phyloP scores from a whole-genome alignment of 805 yeast genomes.

The Tetrapisispora taiwanensis region DNA sequence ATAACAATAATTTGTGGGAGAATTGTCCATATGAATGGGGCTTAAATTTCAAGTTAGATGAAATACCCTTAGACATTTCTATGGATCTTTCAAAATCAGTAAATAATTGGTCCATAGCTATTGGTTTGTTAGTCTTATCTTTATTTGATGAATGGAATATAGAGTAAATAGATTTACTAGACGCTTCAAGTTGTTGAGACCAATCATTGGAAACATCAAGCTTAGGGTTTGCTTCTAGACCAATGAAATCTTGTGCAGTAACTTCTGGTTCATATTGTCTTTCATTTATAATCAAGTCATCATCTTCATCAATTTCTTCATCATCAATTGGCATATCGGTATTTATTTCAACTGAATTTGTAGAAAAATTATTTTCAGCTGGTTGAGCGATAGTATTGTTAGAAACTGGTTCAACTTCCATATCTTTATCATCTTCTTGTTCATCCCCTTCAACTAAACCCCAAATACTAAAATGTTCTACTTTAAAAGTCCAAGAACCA shows the following conservation, averaged over 20 bases:
- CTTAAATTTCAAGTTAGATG: constrained; percentile 2
- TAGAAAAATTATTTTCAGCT: background rate
- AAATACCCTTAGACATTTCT: constrained; percentile 20
- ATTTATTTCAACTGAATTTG: background rate
- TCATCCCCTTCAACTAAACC: constrained; percentile 67
- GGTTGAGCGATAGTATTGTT: too few species aligned
- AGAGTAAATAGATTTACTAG: constrained; percentile 26
- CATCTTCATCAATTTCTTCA: constrained; percentile 30
- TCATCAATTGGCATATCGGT: background rate
- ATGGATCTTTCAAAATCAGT: constrained; percentile 34
- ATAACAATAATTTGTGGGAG: constrained; percentile 10
- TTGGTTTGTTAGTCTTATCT: constrained; percentile 1
- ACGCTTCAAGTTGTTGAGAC: constrained; percentile 52
- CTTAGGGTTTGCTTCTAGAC: constrained; percentile 35
- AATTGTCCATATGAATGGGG: constrained; percentile 18
- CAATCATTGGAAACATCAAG: constrained; percentile 49
- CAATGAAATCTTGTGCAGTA: constrained; percentile 37
- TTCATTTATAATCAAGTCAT: constrained; percentile 37
- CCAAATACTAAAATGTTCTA: constrained; percentile 91
- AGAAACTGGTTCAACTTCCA: constrained; percentile 25
- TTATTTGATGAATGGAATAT: constrained; percentile 17
- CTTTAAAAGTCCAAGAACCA: constrained; percentile 70
- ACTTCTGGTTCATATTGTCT: constrained; percentile 64
- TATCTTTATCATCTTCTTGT: constrained; percentile 39
- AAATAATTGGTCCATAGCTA: constrained; percentile 22